Base-by-base conservation (phyloP, 495 filamentous ascomycete genomes). In the Bryoglossum gracile region DNA sequence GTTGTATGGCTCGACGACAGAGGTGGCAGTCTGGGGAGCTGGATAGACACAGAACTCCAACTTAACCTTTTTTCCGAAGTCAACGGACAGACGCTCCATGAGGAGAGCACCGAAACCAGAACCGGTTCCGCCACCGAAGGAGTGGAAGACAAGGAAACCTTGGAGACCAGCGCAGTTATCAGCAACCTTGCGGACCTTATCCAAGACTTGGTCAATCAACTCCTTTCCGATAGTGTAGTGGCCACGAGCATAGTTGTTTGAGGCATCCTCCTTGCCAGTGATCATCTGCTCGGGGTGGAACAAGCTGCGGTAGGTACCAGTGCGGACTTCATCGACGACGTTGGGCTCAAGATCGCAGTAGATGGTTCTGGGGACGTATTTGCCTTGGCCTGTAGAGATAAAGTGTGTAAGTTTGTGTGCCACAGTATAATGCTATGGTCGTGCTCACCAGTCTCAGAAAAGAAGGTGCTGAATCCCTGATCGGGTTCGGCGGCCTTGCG, bases 11-110 rank as follows among this genome's bases (percentile, higher is more conserved):
- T 98, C 92, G 54, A 98, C 92, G 46, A 98, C 90, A 42, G 94
- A 90, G 58, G 91, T 96, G 56, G 89, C 88, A 56, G 91, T 90
- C 73, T 89, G 90, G 34, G 94, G 94, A 56, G 92, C 89, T 55
- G 92, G 92, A 74, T 98, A 98, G 58, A 98, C 89, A 65, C 89
- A 92, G 75, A 97, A 97, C 72, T 98, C 92, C 43, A 98, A 78
- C 84, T 98, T 98, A 76, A 83, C 88, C 83, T 98, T 98, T 82
- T 98, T 98, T 69, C 89, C 89, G 65, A 94, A 98, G 74, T 97
- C 92, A 61, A 92, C 84, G 33, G 92, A 95, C 49, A 98, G 81
- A 67, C 90, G 89, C 76, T 97, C 94, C 82, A 97, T 91, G 61
- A 97, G 76, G 54, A 97, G 83, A 52, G 92, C 91, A 72, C 92